Percentiles rank a stretch among this genome's conserved stretches.
Conservation (phyloP, 495 filamentous ascomycete genomes). For the Tuber umbilicatum region DNA sequence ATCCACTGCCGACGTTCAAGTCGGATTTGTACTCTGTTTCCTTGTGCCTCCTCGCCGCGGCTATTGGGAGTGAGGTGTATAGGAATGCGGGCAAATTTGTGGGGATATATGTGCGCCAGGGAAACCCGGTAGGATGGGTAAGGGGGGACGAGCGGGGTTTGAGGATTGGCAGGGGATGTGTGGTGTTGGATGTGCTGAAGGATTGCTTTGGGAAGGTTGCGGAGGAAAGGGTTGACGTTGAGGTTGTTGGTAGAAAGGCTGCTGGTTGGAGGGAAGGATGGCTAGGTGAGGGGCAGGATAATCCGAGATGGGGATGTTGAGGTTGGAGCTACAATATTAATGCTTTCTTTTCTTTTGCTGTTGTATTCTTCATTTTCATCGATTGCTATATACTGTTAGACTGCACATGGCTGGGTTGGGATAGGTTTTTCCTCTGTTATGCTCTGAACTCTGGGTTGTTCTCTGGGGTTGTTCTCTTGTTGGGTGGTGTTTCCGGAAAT, state of each 20-base stretch:
- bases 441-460: background rate
- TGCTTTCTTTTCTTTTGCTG: conserved; percentile 7
- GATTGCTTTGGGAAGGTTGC: conserved; percentile 38
- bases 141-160: conserved; percentile 29
- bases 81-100: conserved; percentile 28
- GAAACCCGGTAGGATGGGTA: conserved; percentile 39
- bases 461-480: background rate
- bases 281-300: conserved; percentile 26
- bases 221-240: conserved; percentile 31
- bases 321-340: conserved; percentile 16
- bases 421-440: background rate
- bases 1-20: conserved; percentile 29
- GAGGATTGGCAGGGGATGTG: conserved; percentile 21
- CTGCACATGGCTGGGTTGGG: conserved; percentile 1
- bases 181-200: conserved; percentile 23
- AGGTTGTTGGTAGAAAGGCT: conserved; percentile 29
- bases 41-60: conserved; percentile 34
- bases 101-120: conserved; percentile 37
- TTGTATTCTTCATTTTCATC: conserved; percentile 9
- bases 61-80: conserved; percentile 39
- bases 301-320: conserved; percentile 34
- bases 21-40: conserved; percentile 38
- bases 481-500: background rate
- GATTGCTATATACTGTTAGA: conserved; percentile 10
- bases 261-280: conserved; percentile 29